Conservation (phyloP, 108 stramenopile genomes). For the Stephanodiscus triporus region DNA sequence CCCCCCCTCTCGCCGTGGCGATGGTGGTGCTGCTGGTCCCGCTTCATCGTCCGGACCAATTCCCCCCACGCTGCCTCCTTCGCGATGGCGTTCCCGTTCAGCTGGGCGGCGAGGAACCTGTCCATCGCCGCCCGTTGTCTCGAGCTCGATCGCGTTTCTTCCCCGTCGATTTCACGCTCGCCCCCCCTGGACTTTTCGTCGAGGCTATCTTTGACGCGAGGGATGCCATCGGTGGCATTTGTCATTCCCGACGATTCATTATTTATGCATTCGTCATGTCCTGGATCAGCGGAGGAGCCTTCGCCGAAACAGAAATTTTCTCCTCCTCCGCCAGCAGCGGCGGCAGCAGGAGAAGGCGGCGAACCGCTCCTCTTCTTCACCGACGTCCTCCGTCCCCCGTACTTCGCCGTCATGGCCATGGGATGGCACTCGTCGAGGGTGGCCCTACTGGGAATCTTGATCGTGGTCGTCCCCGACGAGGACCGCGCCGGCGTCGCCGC, state of each 20-base stretch:
- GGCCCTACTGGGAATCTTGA: too few species aligned
- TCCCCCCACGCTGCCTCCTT: slow-evolving; percentile 5
- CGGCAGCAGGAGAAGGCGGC: too few species aligned
- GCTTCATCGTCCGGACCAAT: slow-evolving; percentile 11
- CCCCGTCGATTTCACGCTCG: background rate
- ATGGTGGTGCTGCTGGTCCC: background rate
- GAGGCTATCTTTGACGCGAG: background rate
- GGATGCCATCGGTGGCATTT: background rate
- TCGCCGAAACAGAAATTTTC: background rate
- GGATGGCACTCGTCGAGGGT: background rate
- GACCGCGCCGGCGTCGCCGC: background rate
- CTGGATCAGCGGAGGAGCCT: background rate
- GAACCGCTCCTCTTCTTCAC: background rate
- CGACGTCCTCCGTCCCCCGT: background rate
- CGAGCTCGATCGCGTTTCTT: background rate
- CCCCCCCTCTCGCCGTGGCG: too few species aligned
- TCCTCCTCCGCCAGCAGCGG: too few species aligned
- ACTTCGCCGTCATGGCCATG: background rate
- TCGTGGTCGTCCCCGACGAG: background rate
- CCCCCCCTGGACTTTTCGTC: background rate
- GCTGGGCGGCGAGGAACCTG: slow-evolving; percentile 8
- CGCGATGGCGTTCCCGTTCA: background rate
- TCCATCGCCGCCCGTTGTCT: slow-evolving; percentile 8
- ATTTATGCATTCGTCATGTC: background rate
- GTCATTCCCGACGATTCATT: background rate